Conservation (phyloP, 129 eudicot genomes). For the Chrysanthemum seticuspe region DNA sequence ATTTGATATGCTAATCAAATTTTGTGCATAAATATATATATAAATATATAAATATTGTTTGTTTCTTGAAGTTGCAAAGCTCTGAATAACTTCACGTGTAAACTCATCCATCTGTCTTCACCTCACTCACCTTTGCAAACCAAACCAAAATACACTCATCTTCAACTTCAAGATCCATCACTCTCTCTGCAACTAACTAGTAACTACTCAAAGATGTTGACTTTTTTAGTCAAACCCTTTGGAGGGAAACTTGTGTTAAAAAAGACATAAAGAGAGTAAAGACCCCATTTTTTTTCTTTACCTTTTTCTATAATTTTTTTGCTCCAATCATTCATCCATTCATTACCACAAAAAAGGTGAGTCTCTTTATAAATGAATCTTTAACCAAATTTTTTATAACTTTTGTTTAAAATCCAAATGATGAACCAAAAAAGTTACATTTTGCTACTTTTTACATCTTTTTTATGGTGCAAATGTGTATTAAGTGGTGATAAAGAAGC, state of each 20-base stretch:
- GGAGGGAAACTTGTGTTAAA: constrained; percentile 19
- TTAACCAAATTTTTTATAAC: constrained; percentile 2
- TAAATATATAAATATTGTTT: neutral
- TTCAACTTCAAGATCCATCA: constrained; percentile 19
- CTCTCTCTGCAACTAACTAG: constrained; percentile 5
- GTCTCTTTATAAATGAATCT: constrained; percentile 28
- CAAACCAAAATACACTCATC: neutral
- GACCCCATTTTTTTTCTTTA: constrained; percentile 7
- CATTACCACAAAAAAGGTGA: constrained; percentile 36
- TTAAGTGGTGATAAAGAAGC: constrained; percentile 53
- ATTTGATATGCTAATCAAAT: constrained; percentile 16
- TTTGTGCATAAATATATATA: constrained; percentile 10
- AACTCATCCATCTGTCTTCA: constrained; percentile 29
- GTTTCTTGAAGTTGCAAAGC: constrained; percentile 41
- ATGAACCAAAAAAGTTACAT: constrained; percentile 24
- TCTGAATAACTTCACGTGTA: constrained; percentile 46
- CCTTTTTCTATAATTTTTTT: constrained; percentile 12
- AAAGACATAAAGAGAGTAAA: too few species aligned
- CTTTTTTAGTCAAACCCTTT: constrained; percentile 27
- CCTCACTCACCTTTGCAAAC: constrained; percentile 22
- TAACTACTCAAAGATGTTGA: constrained; percentile 25
- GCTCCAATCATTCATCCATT: constrained; percentile 35
- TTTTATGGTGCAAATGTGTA: constrained; percentile 14
- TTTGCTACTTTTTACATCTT: neutral
- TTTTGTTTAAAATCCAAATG: constrained; percentile 1